Conservation (phyloP, 805 yeast species). For the Candida krabiensis region DNA sequence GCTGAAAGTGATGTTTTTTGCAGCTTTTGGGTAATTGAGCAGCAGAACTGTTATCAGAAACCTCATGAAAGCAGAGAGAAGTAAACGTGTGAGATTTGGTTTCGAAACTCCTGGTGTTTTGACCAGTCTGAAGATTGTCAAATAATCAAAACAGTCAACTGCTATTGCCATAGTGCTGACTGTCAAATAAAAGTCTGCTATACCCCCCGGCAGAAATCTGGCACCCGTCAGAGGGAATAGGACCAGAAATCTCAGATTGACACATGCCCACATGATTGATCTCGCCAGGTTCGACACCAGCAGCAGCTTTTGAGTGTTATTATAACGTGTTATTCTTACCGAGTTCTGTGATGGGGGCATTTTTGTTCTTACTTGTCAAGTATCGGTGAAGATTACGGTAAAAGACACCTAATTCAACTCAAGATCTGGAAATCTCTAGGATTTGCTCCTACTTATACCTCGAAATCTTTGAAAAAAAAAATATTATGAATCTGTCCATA, state of each 20-base stretch:
- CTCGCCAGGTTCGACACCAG: conserved; percentile 28
- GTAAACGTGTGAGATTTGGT: conserved; percentile 12
- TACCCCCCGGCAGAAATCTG: conserved; percentile 66
- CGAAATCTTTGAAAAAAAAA: too few species aligned
- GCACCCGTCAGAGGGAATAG: conserved; percentile 66
- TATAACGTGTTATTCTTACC: conserved; percentile 12
- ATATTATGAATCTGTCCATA: too few species aligned
- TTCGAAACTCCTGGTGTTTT: conserved; percentile 7
- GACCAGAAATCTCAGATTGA: conserved; percentile 47
- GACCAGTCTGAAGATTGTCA: conserved; percentile 19
- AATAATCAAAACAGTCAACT: conserved; percentile 22
- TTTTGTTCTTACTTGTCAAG: too few species aligned
- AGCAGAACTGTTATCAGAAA: conserved; percentile 17
- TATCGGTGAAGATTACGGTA: too few species aligned
- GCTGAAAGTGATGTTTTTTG: conserved; percentile 25
- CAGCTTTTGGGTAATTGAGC: conserved; percentile 27
- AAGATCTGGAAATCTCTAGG: too few species aligned
- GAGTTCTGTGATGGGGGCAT: conserved; percentile 6
- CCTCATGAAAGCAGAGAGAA: conserved; percentile 13
- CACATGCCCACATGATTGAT: conserved; percentile 48
- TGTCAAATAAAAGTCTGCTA: conserved; percentile 56
- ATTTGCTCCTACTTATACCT: too few species aligned
- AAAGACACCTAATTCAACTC: too few species aligned
- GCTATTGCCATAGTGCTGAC: conserved; percentile 14
- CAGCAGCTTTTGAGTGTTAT: conserved; percentile 25